Conservation (phyloP, 129 eudicot genomes). For the Erigeron canadensis region DNA sequence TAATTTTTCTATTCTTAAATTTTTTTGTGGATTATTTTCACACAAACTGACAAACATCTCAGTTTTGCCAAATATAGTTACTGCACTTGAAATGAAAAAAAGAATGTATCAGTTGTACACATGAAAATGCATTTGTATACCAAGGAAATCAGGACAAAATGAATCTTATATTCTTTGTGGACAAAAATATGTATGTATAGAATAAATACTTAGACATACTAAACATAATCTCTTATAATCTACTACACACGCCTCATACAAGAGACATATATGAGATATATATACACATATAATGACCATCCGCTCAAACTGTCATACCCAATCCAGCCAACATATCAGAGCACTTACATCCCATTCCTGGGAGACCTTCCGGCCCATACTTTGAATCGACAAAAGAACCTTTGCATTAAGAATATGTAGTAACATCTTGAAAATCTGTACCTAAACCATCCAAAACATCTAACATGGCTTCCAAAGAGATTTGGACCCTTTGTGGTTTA, state of each 20-base stretch:
- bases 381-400: not conserved
- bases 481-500: constrained; percentile 29
- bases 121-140: not conserved
- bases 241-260: constrained; percentile 25
- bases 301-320: constrained; percentile 38
- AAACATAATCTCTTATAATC: constrained; percentile 14
- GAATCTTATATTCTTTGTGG: not conserved
- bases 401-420: constrained; percentile 22
- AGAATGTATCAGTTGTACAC: not conserved
- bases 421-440: constrained; percentile 35
- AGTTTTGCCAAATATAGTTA: too few relatives aligned
- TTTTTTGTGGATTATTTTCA: too few relatives aligned
- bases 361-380: not conserved
- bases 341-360: not conserved
- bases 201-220: constrained; percentile 14
- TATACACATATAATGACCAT: constrained; percentile 4
- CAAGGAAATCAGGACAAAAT: not conserved
- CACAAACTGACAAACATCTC: too few relatives aligned
- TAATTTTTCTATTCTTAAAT: not conserved
- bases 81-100: too few relatives aligned
- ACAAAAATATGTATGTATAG: constrained; percentile 1
- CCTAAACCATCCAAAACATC: constrained; percentile 72
- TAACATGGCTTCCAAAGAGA: constrained; percentile 58
- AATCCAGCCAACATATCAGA: not conserved
- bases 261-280: constrained; percentile 16